Evolutionary conservation across 768 basidiomycete genomes (phyloP).

Genomic region (Lanmaoa pseudosensibilis): DNA sequence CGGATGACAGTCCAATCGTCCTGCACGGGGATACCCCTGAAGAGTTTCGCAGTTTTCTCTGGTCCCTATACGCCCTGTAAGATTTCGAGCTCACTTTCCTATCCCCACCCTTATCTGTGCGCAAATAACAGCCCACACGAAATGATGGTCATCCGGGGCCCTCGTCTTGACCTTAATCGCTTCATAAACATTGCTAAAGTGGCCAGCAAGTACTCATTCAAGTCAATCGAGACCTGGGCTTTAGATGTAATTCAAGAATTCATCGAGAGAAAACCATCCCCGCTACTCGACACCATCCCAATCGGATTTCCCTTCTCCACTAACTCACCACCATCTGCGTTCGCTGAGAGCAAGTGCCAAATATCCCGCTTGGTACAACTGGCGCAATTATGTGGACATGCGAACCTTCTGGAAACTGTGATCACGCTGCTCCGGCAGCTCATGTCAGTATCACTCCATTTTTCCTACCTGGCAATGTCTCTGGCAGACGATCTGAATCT

Average conservation of each 20-base stretch:
- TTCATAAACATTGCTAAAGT: constrained; percentile 65
- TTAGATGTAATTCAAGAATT: constrained; percentile 71
- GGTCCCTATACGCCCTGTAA: constrained; percentile 75
- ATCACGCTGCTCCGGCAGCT: constrained; percentile 56
- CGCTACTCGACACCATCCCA: constrained; percentile 46
- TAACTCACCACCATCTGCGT: constrained; percentile 34
- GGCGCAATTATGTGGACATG: constrained; percentile 66
- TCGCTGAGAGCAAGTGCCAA: constrained; percentile 43
- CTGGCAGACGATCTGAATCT: constrained; percentile 71
- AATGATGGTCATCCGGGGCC: constrained; percentile 46
- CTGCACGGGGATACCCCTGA: constrained; percentile 60
- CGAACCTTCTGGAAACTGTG: constrained; percentile 59
- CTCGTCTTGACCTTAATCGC: constrained; percentile 49
- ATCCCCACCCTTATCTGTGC: not conserved
- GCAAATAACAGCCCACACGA: constrained; percentile 56
- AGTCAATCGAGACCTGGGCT: constrained; percentile 71
- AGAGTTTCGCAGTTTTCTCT: constrained; percentile 74
- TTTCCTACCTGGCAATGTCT: constrained; percentile 71
- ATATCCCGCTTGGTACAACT: constrained; percentile 63
- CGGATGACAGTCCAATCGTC: constrained; percentile 64
- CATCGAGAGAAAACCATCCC: constrained; percentile 57
- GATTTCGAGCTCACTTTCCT: constrained; percentile 22
- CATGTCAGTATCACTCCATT: constrained; percentile 61
- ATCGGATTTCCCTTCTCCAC: constrained; percentile 25
- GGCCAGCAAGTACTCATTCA: constrained; percentile 75